Conservation (phyloP, 495 filamentous ascomycete genomes). For the Penicillium nucicola region DNA sequence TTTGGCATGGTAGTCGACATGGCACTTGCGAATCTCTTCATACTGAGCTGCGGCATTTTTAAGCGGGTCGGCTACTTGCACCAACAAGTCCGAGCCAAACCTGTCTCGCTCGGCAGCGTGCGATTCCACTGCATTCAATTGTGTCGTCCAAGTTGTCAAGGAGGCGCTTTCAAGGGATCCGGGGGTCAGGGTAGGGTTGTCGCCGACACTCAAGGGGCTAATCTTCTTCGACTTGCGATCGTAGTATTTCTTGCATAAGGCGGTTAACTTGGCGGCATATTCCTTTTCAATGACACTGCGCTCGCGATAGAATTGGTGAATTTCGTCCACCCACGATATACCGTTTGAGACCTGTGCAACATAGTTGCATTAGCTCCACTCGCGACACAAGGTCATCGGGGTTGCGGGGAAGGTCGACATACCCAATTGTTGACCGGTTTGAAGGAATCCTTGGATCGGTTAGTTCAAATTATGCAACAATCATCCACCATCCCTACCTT, state of each 20-base stretch:
- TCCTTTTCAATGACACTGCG: slow-evolving; percentile 93
- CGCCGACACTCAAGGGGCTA: slow-evolving; percentile 85
- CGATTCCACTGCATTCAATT: slow-evolving; percentile 84
- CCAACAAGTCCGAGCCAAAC: slow-evolving; percentile 69
- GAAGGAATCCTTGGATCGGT: slow-evolving; percentile 72
- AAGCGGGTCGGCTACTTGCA: slow-evolving; percentile 79
- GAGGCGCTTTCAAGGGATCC: slow-evolving; percentile 95
- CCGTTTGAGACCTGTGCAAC: slow-evolving; percentile 65
- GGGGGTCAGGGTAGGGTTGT: slow-evolving; percentile 88
- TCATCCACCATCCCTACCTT: slow-evolving; percentile 57
- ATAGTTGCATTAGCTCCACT: slow-evolving; percentile 28
- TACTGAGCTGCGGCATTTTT: slow-evolving; percentile 69
- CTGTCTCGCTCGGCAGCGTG: slow-evolving; percentile 86
- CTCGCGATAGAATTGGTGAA: slow-evolving; percentile 96
- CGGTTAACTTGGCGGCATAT: slow-evolving; percentile 82
- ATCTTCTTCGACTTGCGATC: slow-evolving; percentile 94
- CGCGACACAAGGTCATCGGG: slow-evolving; percentile 12
- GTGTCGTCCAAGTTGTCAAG: slow-evolving; percentile 93
- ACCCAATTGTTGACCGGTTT: slow-evolving; percentile 91
- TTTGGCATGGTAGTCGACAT: slow-evolving; percentile 83
- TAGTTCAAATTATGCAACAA: not conserved
- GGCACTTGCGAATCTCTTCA: slow-evolving; percentile 90
- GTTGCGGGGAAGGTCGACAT: slow-evolving; percentile 29
- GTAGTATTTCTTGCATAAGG: slow-evolving; percentile 88
- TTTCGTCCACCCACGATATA: slow-evolving; percentile 92